These are phyloP conservation scores for Tuber brumale DNA, from an alignment of 495 filamentous ascomycete species.

Conservation along the genomic window DNA sequence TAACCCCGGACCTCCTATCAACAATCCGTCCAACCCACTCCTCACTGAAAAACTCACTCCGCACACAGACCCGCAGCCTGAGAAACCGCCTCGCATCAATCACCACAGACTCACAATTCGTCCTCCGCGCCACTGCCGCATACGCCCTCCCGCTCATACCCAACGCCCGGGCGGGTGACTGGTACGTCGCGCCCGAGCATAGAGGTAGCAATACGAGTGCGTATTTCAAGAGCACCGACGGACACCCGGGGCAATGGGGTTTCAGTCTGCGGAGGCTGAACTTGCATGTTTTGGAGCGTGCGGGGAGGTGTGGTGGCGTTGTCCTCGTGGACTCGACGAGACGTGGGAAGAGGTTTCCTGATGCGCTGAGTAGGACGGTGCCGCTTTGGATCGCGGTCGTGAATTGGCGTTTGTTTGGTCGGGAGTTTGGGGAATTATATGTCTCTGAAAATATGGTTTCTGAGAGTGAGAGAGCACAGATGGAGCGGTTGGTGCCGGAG, in stretches of 20 bases:
- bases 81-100: slow-evolving; percentile 73
- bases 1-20: background rate
- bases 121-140: slow-evolving; percentile 49
- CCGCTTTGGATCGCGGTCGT: slow-evolving; percentile 87
- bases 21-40: slow-evolving; percentile 4
- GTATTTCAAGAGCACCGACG: slow-evolving; percentile 98
- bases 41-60: slow-evolving; percentile 27
- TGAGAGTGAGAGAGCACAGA: slow-evolving; percentile 70
- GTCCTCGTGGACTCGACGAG: slow-evolving; percentile 95
- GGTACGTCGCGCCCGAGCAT: slow-evolving; percentile 69
- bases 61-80: slow-evolving; percentile 61
- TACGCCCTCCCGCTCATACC: slow-evolving; percentile 71
- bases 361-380: slow-evolving; percentile 86
- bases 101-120: slow-evolving; percentile 60
- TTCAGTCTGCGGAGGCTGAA: slow-evolving; percentile 83
- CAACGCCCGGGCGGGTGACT: slow-evolving; percentile 90
- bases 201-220: slow-evolving; percentile 58
- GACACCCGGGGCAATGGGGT: slow-evolving; percentile 80
- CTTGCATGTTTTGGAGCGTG: slow-evolving; percentile 62
- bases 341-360: slow-evolving; percentile 81
- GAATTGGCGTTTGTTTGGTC: slow-evolving; percentile 71
- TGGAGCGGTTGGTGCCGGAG: slow-evolving; percentile 56
- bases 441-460: slow-evolving; percentile 64
- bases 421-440: slow-evolving; percentile 51
- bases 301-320: slow-evolving; percentile 60